Evolutionary conservation across 2,329 filamentous ascomycete genomes (phyloP), one percentile per base, ranked within the genome.

Genomic region (Nannizzia gypsea): DNA sequence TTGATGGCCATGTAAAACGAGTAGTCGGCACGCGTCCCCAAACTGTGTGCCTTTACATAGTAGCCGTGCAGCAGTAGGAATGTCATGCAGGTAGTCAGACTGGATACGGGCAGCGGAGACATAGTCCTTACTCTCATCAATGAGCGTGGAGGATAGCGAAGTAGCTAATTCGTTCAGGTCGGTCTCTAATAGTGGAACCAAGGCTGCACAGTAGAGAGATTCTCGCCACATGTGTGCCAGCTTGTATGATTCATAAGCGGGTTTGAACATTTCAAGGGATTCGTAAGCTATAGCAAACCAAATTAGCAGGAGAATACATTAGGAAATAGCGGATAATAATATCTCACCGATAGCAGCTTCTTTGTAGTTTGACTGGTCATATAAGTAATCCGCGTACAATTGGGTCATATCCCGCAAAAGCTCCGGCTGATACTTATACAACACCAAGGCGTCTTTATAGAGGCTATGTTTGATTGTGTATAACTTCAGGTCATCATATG

Each of bases 171-270:
- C 81, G 2, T 72, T 69, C 36, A 95, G 77, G 13, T 87, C 81
- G 0, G 79, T 76, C 0, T 78, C 67, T 0, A 84, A 78, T 3
- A 90, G 72, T 0, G 85, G 80, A 0, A 86, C 83, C 60, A 88
- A 82, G 59, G 84, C 83, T 3, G 91, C 91, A 54, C 84, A 84
- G 66, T 87, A 89, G 56, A 99, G 83, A 24, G 89, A 89, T 72
- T 99, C 92, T 58, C 89, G 89, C 93, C 93, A 99, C 74, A 88
- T 81, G 42, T 90, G 88, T 0, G 89, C 89, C 0, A 87, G 83
- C 62, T 89, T 85, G 74, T 96, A 99, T 70, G 88, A 89, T 67
- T 85, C 82, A 62, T 87, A 90, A 8, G 93, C 92, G 42, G 86
- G 81, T 20, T 77, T 70, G 68, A 88, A 89, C 70, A 91, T 83